A percentile compares a stretch with the other conserved stretches of the same genome.
phyloP scores from a whole-genome alignment of 352 stramenopile genomes.

The Globisporangium recalcitrans region DNA sequence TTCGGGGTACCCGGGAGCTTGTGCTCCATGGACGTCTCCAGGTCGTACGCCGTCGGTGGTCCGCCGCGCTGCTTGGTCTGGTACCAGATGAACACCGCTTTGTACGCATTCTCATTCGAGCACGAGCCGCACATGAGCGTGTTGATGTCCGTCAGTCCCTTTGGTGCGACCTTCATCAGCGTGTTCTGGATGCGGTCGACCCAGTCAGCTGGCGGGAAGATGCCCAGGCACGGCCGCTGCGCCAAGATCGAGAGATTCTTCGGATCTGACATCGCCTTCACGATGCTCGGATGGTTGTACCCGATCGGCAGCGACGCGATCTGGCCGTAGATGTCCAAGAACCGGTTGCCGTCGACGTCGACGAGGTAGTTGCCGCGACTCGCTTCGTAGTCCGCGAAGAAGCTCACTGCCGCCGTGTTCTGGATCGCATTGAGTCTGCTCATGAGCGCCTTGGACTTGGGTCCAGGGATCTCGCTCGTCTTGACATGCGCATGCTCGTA shows the following conservation, averaged over 20 bases:
- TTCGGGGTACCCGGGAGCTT: slow-evolving; percentile 61
- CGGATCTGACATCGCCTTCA: slow-evolving; percentile 53
- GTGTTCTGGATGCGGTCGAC: slow-evolving; percentile 60
- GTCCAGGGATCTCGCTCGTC: slow-evolving; percentile 51
- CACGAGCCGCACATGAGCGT: slow-evolving; percentile 87
- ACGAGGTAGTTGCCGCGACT: slow-evolving; percentile 84
- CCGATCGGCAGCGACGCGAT: slow-evolving; percentile 80
- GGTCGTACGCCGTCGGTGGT: slow-evolving; percentile 50
- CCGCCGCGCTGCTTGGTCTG: slow-evolving; percentile 67
- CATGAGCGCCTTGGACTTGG: slow-evolving; percentile 59
- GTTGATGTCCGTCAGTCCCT: slow-evolving; percentile 62
- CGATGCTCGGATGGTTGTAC: slow-evolving; percentile 82
- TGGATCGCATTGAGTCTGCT: slow-evolving; percentile 46
- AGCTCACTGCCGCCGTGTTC: slow-evolving; percentile 64
- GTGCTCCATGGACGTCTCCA: slow-evolving; percentile 71
- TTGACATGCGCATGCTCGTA: slow-evolving; percentile 44
- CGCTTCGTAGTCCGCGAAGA: slow-evolving; percentile 73
- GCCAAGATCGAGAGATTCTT: slow-evolving; percentile 64
- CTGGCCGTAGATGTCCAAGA: slow-evolving; percentile 80
- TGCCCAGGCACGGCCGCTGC: slow-evolving; percentile 67
- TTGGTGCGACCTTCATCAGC: slow-evolving; percentile 49
- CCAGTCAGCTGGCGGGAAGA: slow-evolving; percentile 77
- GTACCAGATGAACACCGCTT: slow-evolving; percentile 87
- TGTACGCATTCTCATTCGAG: slow-evolving; percentile 86
- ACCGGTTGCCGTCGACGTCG: slow-evolving; percentile 80